Percentiles rank a stretch among this genome's conserved stretches.
These are phyloP conservation scores for Phytopythium oedochilum DNA, from an alignment of 352 stramenopile genomes.

Conservation along the genomic window DNA sequence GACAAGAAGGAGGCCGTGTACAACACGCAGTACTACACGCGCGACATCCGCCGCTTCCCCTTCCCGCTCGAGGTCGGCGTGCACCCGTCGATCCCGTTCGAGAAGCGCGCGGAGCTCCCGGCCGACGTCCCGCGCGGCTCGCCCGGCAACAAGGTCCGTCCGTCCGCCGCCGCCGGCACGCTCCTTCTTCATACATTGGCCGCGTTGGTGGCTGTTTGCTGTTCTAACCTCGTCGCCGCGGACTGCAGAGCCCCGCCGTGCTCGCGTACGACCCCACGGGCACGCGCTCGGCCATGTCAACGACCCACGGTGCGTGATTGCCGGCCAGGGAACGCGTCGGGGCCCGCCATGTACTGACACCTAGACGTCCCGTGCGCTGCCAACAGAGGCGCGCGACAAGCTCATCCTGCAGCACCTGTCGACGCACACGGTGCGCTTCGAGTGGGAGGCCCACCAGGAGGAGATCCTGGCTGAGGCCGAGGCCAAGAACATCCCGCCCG, in stretches of 20 bases:
- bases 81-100: conserved; percentile 62
- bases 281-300: conserved; percentile 84
- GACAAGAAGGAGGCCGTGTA: conserved; percentile 79
- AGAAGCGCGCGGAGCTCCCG: conserved; percentile 58
- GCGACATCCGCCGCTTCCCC: conserved; percentile 72
- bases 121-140: conserved; percentile 63
- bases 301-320: conserved; percentile 50
- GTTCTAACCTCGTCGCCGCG: background rate
- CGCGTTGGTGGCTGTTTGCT: too few relatives aligned
- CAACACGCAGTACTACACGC: conserved; percentile 89
- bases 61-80: conserved; percentile 60
- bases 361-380: too few relatives aligned
- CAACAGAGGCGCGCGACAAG: conserved; percentile 52
- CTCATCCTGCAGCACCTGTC: conserved; percentile 62
- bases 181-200: too few relatives aligned
- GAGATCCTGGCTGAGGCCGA: conserved; percentile 72
- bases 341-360: too few relatives aligned
- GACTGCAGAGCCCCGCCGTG: conserved; percentile 70
- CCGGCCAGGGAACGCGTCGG: too few relatives aligned
- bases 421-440: conserved; percentile 80
- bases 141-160: conserved; percentile 67
- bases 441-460: conserved; percentile 72
- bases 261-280: conserved; percentile 78
- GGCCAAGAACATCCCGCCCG: conserved; percentile 67
- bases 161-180: too few relatives aligned